Base-by-base conservation (phyloP, 2,329 filamentous ascomycete genomes). In the Aspergillus japonicus region DNA sequence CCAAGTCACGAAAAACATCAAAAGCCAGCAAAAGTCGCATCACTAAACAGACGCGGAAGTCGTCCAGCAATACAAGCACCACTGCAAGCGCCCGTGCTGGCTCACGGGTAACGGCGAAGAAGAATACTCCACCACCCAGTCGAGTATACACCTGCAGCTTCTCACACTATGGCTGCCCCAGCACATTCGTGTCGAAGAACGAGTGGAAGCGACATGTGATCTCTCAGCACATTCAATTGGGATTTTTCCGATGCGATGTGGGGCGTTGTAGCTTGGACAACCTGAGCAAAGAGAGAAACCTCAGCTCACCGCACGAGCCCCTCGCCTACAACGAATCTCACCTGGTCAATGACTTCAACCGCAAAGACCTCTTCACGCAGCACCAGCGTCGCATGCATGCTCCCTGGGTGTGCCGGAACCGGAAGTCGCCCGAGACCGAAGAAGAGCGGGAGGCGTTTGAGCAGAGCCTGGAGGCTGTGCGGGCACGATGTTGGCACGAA, bases 171-270 rank as follows among this genome's bases (percentile, higher is more conserved):
- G 90, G 89, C 35, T 98, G 94, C 77, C 65, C 63, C 0, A 85
- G 87, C 2, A 87, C 83, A 0, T 96, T 96, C 70, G 83, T 84
- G 3, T 88, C 84, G 66, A 96, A 96, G 78, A 96, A 96, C 72
- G 93, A 97, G 74, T 97, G 94, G 94, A 97, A 97, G 75, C 87
- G 94, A 0, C 94, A 98, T 71, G 86, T 94, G 68, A 79, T 82
- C 33, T 90, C 89, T 0, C 90, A 96, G 71, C 94, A 98, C 71
- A 80, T 96, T 23, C 85, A 88, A 56, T 80, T 91, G 3, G 79
- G 84, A 49, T 90, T 87, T 76, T 97, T 88, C 85, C 81, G 89
- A 59, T 98, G 93, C 77, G 83, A 87, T 64, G 80, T 89, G 33
- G 89, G 85, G 62, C 70, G 75, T 7, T 89, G 86, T 71, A 72